Evolutionary conservation across 352 stramenopile genomes (phyloP).

Genomic region (Phytopythium kandeliae): DNA sequence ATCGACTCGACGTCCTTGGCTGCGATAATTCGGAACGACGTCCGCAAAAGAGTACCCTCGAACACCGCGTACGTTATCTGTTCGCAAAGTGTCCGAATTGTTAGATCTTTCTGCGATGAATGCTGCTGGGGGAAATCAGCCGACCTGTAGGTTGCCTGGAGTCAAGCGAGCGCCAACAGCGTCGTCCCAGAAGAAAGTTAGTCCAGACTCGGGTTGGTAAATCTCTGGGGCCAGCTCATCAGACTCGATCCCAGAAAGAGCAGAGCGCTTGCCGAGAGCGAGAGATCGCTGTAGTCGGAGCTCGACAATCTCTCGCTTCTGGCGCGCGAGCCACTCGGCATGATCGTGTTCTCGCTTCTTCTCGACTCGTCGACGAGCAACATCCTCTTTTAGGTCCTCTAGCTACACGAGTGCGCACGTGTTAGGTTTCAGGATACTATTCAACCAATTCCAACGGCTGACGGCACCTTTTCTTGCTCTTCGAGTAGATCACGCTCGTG

Average conservation of each 20-base stretch:
- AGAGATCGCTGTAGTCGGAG: conserved; percentile 36
- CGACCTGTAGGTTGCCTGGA: conserved; percentile 28
- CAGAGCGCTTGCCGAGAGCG: conserved; percentile 12
- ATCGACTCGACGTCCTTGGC: conserved; percentile 23
- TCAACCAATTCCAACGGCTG: neutral
- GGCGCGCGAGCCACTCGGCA: conserved; percentile 38
- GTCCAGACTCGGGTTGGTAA: conserved; percentile 31
- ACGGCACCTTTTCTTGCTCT: conserved; percentile 53
- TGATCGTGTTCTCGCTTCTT: conserved; percentile 40
- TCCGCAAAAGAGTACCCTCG: conserved; percentile 26
- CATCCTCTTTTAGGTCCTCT: conserved; percentile 37
- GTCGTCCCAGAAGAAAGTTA: conserved; percentile 49
- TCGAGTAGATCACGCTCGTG: conserved; percentile 55
- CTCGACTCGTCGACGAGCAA: conserved; percentile 33
- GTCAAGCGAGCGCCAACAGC: conserved; percentile 14
- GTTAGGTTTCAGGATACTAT: neutral
- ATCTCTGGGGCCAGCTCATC: neutral
- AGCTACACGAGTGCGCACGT: conserved; percentile 19
- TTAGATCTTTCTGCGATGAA: no score
- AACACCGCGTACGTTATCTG: conserved; percentile 50
- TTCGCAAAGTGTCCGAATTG: neutral
- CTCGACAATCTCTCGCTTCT: conserved; percentile 43
- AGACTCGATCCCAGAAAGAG: conserved; percentile 1
- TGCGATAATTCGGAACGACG: conserved; percentile 32
- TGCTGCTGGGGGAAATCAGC: neutral